phyloP scores from a whole-genome alignment of 139 green algal genomes.

The Spirogloea muscicola region DNA sequence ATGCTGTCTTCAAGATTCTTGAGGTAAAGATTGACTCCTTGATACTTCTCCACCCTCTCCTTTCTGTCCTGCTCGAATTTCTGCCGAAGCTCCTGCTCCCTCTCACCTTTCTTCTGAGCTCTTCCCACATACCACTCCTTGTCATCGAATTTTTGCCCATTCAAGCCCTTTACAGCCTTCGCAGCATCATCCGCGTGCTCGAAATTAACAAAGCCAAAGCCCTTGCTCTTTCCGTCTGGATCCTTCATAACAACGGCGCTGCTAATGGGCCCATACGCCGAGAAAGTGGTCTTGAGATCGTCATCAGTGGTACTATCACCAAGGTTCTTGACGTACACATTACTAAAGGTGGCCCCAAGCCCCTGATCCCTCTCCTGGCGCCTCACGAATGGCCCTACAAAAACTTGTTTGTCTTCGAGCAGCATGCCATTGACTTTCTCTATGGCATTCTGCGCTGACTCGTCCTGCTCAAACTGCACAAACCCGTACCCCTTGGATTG shows the following conservation, averaged over 20 bases:
- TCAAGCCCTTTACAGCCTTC: constrained; percentile 51
- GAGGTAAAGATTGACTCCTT: constrained; percentile 57
- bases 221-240: constrained; percentile 51
- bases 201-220: constrained; percentile 65
- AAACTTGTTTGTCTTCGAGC: constrained; percentile 56
- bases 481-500: constrained; percentile 60
- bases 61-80: constrained; percentile 55
- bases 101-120: constrained; percentile 61
- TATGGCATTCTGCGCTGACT: constrained; percentile 56
- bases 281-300: constrained; percentile 46
- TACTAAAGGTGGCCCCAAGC: constrained; percentile 51
- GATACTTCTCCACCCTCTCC: constrained; percentile 51
- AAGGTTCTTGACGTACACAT: constrained; percentile 63
- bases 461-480: constrained; percentile 59
- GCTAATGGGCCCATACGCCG: constrained; percentile 44
- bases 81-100: constrained; percentile 49
- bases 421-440: constrained; percentile 65
- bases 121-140: constrained; percentile 56
- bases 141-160: constrained; percentile 44
- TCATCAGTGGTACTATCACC: constrained; percentile 45
- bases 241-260: constrained; percentile 48
- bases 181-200: constrained; percentile 48
- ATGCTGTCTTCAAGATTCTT: constrained; percentile 63
- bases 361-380: constrained; percentile 40
- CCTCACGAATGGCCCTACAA: constrained; percentile 52